Evolutionary conservation across 768 basidiomycete species (phyloP).

Genomic region (Saitozyma sp.): DNA sequence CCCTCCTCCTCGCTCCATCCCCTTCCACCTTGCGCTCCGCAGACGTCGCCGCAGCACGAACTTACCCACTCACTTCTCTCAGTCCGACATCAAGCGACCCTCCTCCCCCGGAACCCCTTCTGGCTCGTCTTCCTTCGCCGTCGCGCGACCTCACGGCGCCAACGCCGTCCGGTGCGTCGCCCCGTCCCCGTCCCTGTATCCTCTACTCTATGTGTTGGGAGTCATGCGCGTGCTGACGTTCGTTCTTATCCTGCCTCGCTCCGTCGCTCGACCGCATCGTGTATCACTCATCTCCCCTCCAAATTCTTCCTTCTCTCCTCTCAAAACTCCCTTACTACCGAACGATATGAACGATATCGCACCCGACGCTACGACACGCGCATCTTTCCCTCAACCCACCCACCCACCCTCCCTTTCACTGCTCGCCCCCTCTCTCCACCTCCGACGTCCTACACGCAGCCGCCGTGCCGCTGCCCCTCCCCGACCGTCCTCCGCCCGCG

Average conservation of each 20-base stretch:
- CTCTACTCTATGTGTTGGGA: not conserved
- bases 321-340: no score
- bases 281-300: no score
- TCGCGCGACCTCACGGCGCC: slow-evolving; percentile 49
- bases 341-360: not conserved
- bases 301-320: no score
- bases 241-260: no score
- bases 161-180: slow-evolving; percentile 49
- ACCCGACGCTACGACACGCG: not conserved
- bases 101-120: slow-evolving; percentile 39
- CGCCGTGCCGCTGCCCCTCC: slow-evolving; percentile 53
- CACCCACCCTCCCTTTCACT: not conserved
- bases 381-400: not conserved
- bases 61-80: not conserved
- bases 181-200: slow-evolving; percentile 3
- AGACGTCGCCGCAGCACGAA: no score
- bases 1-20: no score
- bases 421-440: no score
- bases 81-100: slow-evolving; percentile 47
- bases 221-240: not conserved
- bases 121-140: slow-evolving; percentile 36
- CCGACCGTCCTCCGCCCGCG: slow-evolving; percentile 80
- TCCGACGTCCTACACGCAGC: slow-evolving; percentile 14
- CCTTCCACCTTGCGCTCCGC: no score
- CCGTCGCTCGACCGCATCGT: no score